Evolutionary conservation across 2,329 filamentous ascomycete genomes (phyloP).

Genomic region (Zasmidium citrigriseum): DNA sequence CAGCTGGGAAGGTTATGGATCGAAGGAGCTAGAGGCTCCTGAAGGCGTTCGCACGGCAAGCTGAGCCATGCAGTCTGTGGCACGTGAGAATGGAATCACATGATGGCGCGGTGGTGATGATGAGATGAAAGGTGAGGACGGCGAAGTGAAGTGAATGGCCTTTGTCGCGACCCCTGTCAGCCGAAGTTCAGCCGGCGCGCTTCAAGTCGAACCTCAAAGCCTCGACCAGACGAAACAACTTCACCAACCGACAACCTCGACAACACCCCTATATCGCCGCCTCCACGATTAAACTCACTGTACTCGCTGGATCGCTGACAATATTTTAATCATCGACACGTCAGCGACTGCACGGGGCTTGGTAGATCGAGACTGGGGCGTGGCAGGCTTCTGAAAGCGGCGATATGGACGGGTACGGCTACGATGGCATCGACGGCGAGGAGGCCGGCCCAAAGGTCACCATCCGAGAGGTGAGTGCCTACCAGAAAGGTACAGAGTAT

Average conservation of each 20-base stretch:
- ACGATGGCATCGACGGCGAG: constrained; percentile 23
- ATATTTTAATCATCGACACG: background rate
- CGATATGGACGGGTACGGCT: constrained; percentile 22
- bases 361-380: background rate
- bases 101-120: too few relatives aligned
- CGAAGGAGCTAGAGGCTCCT: too few relatives aligned
- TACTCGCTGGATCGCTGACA: background rate
- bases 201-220: background rate
- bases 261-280: background rate
- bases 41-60: too few relatives aligned
- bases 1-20: too few relatives aligned
- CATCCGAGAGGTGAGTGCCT: constrained; percentile 45
- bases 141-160: too few relatives aligned
- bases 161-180: background rate
- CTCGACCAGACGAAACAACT: background rate
- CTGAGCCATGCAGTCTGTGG: too few relatives aligned
- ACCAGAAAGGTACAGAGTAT: constrained; percentile 4
- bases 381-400: background rate
- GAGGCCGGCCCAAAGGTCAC: constrained; percentile 38
- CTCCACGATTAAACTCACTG: background rate
- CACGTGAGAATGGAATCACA: too few relatives aligned
- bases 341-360: background rate
- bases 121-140: too few relatives aligned
- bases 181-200: background rate
- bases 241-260: background rate